Evolutionary conservation across 1,284 basidiomycete genomes (phyloP), one percentile per base, ranked within the genome.

Genomic region (Porodaedalea pini): DNA sequence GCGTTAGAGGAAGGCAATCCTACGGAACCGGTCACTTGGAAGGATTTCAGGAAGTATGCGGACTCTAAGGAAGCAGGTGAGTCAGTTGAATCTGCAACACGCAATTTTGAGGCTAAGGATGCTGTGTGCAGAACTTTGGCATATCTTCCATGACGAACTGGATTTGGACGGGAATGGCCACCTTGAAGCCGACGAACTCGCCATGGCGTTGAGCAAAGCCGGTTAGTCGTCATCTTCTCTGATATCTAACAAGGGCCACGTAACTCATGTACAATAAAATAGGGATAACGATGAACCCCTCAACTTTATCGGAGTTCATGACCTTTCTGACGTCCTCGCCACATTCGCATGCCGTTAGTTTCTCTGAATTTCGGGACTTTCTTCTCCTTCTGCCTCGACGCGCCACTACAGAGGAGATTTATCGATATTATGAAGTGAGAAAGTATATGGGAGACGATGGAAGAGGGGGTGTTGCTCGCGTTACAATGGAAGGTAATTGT

Each of bases 281-380:
- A 92, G 90, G 89, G 52, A 87, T 94, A 59, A 73, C 78, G 58
- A 77, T 93, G 52, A 80, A 82, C 7, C 76, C 83, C 17, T 71
- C 78, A 7, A 89, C 85, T 15, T 72, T 92, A 36, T 74, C 80
- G 36, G 90, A 95, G 61, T 91, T 95, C 67, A 89, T 94, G 71
- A 76, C 82, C n/a, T 85, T 80, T 65, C 77, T 95, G 55, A 83
- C 90, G 5, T 77, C 81, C n/a, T 81, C 81, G 43, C 78, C 81
- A 10, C 78, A 85, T 65, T 81, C 85, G 15, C 79, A 80, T 68
- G 74, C 80, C n/a, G 82, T 97, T 68, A 85, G 78, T 59, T 98
- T 95, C 72, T 77, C 78, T 57, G 89, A 96, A 67, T 97, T 96
- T 71, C 79, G 94, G 51, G 90, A 96, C 73, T 95, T 94, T 71